Evolutionary conservation across 441 rosid species (phyloP).

Genomic region (Pelargonium citronellum): DNA sequence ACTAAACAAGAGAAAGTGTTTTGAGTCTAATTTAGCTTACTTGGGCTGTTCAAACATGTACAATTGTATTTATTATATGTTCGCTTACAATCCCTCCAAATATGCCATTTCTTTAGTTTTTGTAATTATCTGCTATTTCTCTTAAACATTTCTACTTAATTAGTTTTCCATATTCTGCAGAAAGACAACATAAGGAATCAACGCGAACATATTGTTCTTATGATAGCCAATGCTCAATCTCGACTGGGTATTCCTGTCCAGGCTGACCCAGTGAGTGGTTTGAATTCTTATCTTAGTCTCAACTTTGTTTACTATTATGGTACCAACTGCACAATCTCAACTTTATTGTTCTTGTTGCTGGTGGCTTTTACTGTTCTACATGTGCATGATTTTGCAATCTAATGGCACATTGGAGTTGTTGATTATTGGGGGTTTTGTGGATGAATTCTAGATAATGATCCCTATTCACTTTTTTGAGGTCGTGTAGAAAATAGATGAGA

Average conservation of each 20-base stretch:
- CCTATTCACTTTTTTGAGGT: constrained; percentile 11
- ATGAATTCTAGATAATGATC: background rate
- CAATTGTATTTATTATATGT: background rate
- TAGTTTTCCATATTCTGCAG: constrained; percentile 38
- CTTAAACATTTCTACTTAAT: constrained; percentile 6
- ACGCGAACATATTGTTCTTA: constrained; percentile 86
- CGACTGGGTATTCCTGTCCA: constrained; percentile 55
- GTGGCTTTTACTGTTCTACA: constrained; percentile 17
- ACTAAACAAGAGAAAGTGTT: constrained; percentile 7
- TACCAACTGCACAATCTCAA: background rate
- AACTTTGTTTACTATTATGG: background rate
- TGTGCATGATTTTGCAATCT: constrained; percentile 5
- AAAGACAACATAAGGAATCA: constrained; percentile 89
- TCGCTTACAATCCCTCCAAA: background rate
- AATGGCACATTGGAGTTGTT: constrained; percentile 4
- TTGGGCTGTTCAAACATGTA: constrained; percentile 7
- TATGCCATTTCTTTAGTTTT: background rate
- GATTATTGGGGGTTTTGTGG: constrained; percentile 5
- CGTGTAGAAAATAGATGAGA: constrained; percentile 86
- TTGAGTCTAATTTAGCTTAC: background rate
- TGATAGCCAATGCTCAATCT: constrained; percentile 85
- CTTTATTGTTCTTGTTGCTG: background rate
- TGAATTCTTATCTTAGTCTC: constrained; percentile 10
- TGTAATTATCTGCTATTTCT: constrained; percentile 8
- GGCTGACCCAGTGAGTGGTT: constrained; percentile 77